Evolutionary conservation across 2,329 filamentous ascomycete species (phyloP).

Genomic region (Gnomoniopsis smithogilvyi): DNA sequence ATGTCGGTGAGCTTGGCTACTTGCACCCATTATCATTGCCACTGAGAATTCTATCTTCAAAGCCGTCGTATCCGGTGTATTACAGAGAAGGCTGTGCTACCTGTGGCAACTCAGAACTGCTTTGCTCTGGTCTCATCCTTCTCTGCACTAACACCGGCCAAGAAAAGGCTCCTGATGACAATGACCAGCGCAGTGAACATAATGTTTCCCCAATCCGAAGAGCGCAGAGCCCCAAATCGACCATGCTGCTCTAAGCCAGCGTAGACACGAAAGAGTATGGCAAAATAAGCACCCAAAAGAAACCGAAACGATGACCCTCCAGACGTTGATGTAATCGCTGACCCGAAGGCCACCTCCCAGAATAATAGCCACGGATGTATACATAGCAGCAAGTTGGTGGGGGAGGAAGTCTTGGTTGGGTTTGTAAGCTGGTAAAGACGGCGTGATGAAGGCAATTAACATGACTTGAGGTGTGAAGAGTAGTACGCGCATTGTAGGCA

Average conservation of each 20-base stretch:
- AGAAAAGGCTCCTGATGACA: constrained; percentile 18
- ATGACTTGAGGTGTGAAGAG: constrained; percentile 20
- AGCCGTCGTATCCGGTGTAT: too few relatives aligned
- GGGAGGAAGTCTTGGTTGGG: constrained; percentile 23
- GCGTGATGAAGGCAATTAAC: constrained; percentile 20
- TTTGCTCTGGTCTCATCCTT: background rate
- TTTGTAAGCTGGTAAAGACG: constrained; percentile 16
- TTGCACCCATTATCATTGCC: too few relatives aligned
- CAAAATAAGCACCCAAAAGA: constrained; percentile 21
- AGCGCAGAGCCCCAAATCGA: constrained; percentile 10
- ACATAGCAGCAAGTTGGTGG: constrained; percentile 22
- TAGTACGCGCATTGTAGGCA: constrained; percentile 18
- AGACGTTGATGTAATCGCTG: constrained; percentile 21
- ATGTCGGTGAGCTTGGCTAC: too few relatives aligned
- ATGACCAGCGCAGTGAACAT: constrained; percentile 18
- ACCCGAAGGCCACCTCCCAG: constrained; percentile 14
- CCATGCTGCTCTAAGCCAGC: constrained; percentile 21
- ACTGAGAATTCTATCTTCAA: too few relatives aligned
- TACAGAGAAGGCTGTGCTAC: too few relatives aligned
- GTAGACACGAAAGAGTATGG: constrained; percentile 19
- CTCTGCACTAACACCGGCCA: constrained; percentile 19
- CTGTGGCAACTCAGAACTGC: background rate
- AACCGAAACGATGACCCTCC: constrained; percentile 19
- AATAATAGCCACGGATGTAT: constrained; percentile 19
- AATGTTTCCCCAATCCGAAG: constrained; percentile 22